Conservation (phyloP, 1,284 basidiomycete species). For the Takashimella tepidaria region DNA sequence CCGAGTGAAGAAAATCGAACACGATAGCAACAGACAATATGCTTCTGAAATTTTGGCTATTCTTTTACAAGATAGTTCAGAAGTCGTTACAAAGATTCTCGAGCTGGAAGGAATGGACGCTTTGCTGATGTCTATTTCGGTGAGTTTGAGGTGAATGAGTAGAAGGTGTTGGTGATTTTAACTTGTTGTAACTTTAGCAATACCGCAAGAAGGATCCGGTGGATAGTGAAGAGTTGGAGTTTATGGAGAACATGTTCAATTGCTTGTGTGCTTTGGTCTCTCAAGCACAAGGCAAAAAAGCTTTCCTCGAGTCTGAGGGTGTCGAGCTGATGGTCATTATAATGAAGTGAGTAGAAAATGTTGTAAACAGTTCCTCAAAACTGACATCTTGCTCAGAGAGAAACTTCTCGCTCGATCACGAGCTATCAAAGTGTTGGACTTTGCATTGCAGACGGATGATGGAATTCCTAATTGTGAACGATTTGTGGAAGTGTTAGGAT, state of each 20-base stretch:
- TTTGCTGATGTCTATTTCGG: conserved; percentile 71
- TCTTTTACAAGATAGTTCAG: conserved; percentile 66
- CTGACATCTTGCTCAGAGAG: conserved; percentile 60
- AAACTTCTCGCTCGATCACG: conserved; percentile 72
- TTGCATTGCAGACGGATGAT: conserved; percentile 77
- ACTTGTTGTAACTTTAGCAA: conserved; percentile 55
- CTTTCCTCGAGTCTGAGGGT: conserved; percentile 85
- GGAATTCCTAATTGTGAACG: conserved; percentile 70
- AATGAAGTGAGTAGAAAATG: conserved; percentile 75
- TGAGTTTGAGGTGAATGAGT: conserved; percentile 48
- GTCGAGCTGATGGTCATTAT: conserved; percentile 94
- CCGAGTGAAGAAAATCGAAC: conserved; percentile 64
- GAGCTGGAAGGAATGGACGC: conserved; percentile 73
- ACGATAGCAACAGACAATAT: conserved; percentile 82
- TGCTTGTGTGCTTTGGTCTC: conserved; percentile 73
- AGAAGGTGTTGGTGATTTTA: neutral
- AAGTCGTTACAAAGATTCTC: conserved; percentile 61
- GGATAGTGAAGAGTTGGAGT: conserved; percentile 87
- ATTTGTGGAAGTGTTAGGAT: conserved; percentile 80
- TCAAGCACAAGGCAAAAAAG: conserved; percentile 68
- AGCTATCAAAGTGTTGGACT: conserved; percentile 84
- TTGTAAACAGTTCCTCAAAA: too few species aligned
- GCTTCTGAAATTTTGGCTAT: conserved; percentile 86
- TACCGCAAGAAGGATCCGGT: conserved; percentile 76
- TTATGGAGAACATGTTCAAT: conserved; percentile 96